Percentiles rank a stretch among this genome's conserved stretches.
Conservation (phyloP, 2,329 filamentous ascomycete species). For the Fusarium nurragi region DNA sequence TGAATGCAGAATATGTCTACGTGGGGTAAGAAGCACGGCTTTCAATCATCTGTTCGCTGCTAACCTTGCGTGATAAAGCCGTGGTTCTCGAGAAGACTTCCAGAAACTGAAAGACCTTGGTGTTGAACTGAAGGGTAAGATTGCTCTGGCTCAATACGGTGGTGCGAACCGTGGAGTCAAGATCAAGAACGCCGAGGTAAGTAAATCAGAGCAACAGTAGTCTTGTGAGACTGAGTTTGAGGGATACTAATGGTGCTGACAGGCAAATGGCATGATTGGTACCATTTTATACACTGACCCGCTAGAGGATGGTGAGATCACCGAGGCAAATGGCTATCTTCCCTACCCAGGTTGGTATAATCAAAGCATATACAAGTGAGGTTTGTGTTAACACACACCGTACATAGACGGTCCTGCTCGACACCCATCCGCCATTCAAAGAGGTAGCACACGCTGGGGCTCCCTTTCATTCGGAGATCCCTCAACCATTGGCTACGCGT, state of each 20-base stretch:
- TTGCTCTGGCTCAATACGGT: conserved; percentile 17
- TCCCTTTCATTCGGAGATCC: conserved; percentile 34
- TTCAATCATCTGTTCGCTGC: accelerated
- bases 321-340: conserved; percentile 22
- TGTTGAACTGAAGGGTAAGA: conserved; percentile 19
- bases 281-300: conserved; percentile 25
- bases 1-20: conserved; percentile 27
- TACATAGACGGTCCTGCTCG: conserved; percentile 22
- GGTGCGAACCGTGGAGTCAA: conserved; percentile 31
- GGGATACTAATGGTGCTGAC: accelerated
- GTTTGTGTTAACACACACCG: background rate
- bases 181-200: conserved; percentile 30
- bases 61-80: background rate
- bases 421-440: conserved; percentile 30
- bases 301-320: conserved; percentile 25
- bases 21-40: background rate
- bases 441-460: conserved; percentile 32
- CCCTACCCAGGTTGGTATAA: conserved; percentile 20
- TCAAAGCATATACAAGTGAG: accelerated
- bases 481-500: conserved; percentile 35
- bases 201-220: accelerated
- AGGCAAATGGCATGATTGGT: conserved; percentile 29
- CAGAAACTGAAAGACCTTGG: conserved; percentile 21
- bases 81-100: conserved; percentile 17
- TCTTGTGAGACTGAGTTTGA: too few relatives aligned